phyloP scores from a whole-genome alignment of 257 asterid genomes.

The Lavandula angustifolia region DNA sequence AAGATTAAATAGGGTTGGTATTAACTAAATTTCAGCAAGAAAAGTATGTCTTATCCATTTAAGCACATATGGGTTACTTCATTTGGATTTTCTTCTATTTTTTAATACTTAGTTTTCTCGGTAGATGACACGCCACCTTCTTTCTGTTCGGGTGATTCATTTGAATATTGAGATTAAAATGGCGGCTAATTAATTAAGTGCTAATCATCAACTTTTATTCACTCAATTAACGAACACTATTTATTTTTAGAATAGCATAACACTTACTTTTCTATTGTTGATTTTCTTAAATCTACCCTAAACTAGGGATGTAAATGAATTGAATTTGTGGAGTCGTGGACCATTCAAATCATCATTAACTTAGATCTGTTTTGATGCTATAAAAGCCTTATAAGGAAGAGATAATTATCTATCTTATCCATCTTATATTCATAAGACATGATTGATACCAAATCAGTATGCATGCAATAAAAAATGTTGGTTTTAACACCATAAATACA shows the following conservation, averaged over 20 bases:
- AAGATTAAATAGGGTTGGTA: slow-evolving; percentile 43
- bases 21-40: slow-evolving; percentile 55
- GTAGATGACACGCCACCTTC: slow-evolving; percentile 45
- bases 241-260: not conserved
- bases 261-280: too few relatives aligned
- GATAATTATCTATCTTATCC: too few relatives aligned
- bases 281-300: too few relatives aligned
- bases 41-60: slow-evolving; percentile 37
- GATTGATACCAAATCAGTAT: too few relatives aligned
- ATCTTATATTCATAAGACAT: too few relatives aligned
- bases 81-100: slow-evolving; percentile 29
- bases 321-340: too few relatives aligned
- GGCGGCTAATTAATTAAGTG: slow-evolving; percentile 27
- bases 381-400: too few relatives aligned
- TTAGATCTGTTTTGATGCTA: too few relatives aligned
- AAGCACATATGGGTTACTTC: slow-evolving; percentile 48
- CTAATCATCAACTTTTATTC: slow-evolving; percentile 26
- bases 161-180: slow-evolving; percentile 10
- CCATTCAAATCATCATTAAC: too few relatives aligned
- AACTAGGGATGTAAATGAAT: too few relatives aligned
- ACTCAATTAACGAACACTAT: slow-evolving; percentile 1
- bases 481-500: too few relatives aligned
- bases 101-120: slow-evolving; percentile 19
- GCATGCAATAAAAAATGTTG: too few relatives aligned
- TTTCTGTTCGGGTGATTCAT: slow-evolving; percentile 7